Base-by-base conservation (phyloP, 2,329 filamentous ascomycete species). In the Microsporum canis region DNA sequence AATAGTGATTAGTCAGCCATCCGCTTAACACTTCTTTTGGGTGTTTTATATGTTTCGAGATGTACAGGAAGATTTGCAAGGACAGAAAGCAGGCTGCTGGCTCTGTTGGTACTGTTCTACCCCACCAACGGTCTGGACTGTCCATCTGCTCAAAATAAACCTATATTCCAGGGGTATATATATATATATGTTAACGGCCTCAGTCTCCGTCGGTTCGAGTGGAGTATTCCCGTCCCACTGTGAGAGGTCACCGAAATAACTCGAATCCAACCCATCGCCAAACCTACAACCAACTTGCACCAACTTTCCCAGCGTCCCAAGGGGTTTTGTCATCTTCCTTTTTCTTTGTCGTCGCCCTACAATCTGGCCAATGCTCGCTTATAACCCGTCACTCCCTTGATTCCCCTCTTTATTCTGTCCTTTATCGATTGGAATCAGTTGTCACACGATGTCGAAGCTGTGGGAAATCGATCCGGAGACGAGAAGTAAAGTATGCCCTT, bases 401-500 rank as follows among this genome's bases (percentile, higher is more conserved):
- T 33, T 5, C 29, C 14, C 45, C 45, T 5, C 10, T 31, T 12
- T 17, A 23, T 34, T 7, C 5, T 14, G 7, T 31, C 12, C 23
- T 4, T 27, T 10, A 2, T 17, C 27, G 27, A 17, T 43, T 53
- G 14, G 49, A 12, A 31, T 14, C 7, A 29, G 49, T 29, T 34
- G 27, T 29, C 14, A 8, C 27, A n/a, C 38, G 12, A 76, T 75
- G 74, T 76, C 84, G 71, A 92, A 91, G 77, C 92, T 96, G 88
- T 99, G 94, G 94, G 94, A 99, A 79, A 91, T 99, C 67, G 94
- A 99, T 76, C 94, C 94, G 57, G 92, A 97, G 80, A 97, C 92
- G 64, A 85, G 90, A 77, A 90, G 88, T 72, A 97, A 97, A 85
- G 91, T 95, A 78, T 68, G 72, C 8, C 4, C 33, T 10, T 56